Evolutionary conservation across 768 basidiomycete species (phyloP).

Genomic region (Lyophyllum shimeji): DNA sequence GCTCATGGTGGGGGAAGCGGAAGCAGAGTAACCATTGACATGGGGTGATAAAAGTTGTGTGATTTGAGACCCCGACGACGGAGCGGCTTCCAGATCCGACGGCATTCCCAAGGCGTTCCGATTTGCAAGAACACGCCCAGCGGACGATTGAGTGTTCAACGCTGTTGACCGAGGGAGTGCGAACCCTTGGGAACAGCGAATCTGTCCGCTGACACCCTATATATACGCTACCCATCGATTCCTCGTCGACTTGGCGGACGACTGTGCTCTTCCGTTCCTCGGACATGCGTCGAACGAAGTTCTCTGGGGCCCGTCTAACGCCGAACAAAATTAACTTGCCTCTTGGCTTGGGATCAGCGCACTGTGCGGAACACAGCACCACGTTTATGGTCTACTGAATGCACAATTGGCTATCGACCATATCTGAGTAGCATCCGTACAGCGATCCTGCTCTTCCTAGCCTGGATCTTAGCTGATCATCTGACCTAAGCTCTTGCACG

Average conservation of each 20-base stretch:
- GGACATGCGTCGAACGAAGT: neutral
- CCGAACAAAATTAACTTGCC: neutral
- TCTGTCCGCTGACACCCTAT: neutral
- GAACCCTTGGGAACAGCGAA: neutral
- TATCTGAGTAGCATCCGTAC: no score
- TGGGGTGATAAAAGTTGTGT: neutral
- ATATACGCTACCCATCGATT: neutral
- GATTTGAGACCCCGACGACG: neutral
- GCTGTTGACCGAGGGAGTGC: no score
- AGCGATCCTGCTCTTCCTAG: no score
- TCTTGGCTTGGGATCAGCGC: neutral
- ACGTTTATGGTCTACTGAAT: no score
- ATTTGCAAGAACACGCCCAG: neutral
- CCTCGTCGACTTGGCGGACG: neutral
- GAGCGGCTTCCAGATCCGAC: constrained; percentile 3
- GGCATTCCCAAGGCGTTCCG: neutral
- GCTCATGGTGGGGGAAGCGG: constrained; percentile 4
- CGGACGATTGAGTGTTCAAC: no score
- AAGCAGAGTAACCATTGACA: neutral
- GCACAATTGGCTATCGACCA: no score
- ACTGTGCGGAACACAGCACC: neutral
- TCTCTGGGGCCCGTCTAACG: neutral
- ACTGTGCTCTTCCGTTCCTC: neutral
- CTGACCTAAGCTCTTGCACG: no score
- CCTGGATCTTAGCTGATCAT: no score